These are phyloP conservation scores for Trichomonascus vanleenenianus DNA, from an alignment of 805 yeast genomes.

Conservation along the genomic window DNA sequence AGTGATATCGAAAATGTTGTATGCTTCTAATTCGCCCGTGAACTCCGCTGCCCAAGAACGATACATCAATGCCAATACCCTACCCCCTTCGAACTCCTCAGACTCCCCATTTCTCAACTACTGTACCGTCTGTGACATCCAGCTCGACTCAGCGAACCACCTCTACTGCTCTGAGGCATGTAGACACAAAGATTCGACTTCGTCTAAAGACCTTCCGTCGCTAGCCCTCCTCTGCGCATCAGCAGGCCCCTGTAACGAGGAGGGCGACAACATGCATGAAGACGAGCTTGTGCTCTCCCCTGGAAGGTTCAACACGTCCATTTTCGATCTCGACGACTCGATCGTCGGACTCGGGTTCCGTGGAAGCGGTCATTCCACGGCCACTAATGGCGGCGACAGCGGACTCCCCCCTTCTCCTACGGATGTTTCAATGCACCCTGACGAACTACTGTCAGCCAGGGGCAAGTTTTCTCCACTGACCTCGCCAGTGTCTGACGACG, in stretches of 20 bases:
- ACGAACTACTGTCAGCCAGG: too few relatives aligned
- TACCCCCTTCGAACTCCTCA: neutral
- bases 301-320: neutral
- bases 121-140: conserved; percentile 32
- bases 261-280: neutral
- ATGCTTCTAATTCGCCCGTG: too few relatives aligned
- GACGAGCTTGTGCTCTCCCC: too few relatives aligned
- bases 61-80: neutral
- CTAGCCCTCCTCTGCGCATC: neutral
- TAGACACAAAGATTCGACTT: conserved; percentile 19
- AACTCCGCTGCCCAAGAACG: too few relatives aligned
- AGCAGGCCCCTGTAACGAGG: neutral
- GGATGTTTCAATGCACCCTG: too few relatives aligned
- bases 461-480: too few relatives aligned
- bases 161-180: conserved; percentile 30
- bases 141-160: conserved; percentile 16
- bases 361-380: neutral
- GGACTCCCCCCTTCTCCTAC: too few relatives aligned
- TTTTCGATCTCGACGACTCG: neutral
- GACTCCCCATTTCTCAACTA: conserved; percentile 21
- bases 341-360: conserved; percentile 4
- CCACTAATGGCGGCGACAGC: neutral
- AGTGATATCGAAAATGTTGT: too few relatives aligned
- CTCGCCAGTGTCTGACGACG: too few relatives aligned
- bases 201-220: neutral